A percentile compares a stretch with the other conserved stretches of the same genome.
Evolutionary conservation across 75 land plant species (phyloP).

Genomic region (Isoetes taiwanensis): DNA sequence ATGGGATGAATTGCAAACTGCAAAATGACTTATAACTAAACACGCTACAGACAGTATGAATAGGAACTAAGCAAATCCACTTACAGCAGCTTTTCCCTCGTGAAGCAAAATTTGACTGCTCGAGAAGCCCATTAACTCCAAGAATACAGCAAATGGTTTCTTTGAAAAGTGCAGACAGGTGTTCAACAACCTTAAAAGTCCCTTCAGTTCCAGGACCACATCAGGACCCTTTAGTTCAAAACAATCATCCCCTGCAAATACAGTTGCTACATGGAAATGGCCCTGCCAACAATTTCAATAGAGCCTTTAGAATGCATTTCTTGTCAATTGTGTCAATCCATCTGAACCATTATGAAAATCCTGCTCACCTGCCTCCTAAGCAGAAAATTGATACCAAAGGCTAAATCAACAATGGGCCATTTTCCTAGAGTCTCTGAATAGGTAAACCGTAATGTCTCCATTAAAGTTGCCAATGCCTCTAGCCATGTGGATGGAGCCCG

Average conservation of each 20-base stretch:
- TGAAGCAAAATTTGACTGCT: conserved; percentile 65
- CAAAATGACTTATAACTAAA: no score
- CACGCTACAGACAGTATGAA: no score
- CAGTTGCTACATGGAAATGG: conserved; percentile 55
- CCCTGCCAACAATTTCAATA: no score
- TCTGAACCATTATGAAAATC: no score
- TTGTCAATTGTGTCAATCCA: no score
- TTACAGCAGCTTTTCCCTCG: conserved; percentile 89
- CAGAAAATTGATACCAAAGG: conserved; percentile 86
- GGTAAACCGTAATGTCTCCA: conserved; percentile 79
- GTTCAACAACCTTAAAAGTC: conserved; percentile 43
- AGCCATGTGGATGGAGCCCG: conserved; percentile 83
- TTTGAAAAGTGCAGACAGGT: conserved; percentile 80
- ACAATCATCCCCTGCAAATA: conserved; percentile 54
- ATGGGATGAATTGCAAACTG: no score
- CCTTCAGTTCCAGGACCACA: conserved; percentile 40
- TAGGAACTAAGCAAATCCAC: conserved; percentile 7
- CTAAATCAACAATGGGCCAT: conserved; percentile 95
- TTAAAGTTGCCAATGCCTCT: conserved; percentile 56
- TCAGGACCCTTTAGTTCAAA: conserved; percentile 43
- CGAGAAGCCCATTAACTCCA: conserved; percentile 62
- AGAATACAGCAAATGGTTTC: conserved; percentile 76
- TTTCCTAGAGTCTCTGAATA: conserved; percentile 91
- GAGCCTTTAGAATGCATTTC: no score
- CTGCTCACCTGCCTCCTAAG: conserved; percentile 62